Evolutionary conservation across 331 rosid genomes (phyloP).

Genomic region (Rosa hybrid): DNA sequence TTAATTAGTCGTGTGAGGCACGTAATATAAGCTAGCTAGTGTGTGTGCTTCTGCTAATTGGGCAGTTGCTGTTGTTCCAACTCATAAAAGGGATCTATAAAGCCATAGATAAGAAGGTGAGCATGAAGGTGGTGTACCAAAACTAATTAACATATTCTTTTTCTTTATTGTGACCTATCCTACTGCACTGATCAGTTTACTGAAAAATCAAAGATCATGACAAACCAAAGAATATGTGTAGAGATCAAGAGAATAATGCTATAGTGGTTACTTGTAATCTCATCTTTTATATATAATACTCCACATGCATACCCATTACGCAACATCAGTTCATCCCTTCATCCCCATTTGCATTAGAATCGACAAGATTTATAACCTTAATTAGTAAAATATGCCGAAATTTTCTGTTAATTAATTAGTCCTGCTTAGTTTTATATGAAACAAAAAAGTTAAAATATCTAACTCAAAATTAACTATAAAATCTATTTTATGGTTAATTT

Average conservation of each 20-base stretch:
- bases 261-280: not conserved
- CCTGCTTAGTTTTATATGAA: too few species aligned
- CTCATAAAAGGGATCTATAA: not conserved
- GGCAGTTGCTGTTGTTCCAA: not conserved
- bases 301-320: not conserved
- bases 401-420: too few species aligned
- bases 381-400: too few species aligned
- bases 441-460: too few species aligned
- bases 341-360: not conserved
- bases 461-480: too few species aligned
- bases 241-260: not conserved
- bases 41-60: not conserved
- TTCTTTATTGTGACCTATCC: not conserved
- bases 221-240: conserved; percentile 4
- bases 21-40: conserved; percentile 29
- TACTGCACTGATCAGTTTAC: not conserved
- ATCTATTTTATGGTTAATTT: too few species aligned
- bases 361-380: too few species aligned
- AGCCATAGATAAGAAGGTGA: not conserved
- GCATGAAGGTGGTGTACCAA: not conserved
- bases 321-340: not conserved
- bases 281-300: not conserved
- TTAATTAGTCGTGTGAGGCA: conserved; percentile 56
- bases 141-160: not conserved
- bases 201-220: not conserved